These are phyloP conservation scores for Clausena lansium DNA, from an alignment of 345 rosid species.

Conservation along the genomic window DNA sequence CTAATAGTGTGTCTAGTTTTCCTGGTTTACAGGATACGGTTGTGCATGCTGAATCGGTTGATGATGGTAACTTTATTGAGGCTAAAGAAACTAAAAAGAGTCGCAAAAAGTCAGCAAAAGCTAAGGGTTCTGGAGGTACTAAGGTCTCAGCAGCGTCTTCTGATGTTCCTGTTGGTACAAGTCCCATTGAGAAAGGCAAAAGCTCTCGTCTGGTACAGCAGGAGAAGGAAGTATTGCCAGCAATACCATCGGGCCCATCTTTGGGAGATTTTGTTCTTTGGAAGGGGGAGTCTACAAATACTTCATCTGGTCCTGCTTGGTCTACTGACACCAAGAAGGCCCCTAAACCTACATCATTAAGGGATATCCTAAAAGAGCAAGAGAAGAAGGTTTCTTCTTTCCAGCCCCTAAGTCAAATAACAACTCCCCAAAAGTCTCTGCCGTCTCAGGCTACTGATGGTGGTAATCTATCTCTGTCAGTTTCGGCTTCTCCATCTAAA, in stretches of 20 bases:
- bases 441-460: slow-evolving; percentile 44
- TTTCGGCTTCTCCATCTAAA: slow-evolving; percentile 59
- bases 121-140: slow-evolving; percentile 59
- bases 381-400: slow-evolving; percentile 53
- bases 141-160: slow-evolving; percentile 43
- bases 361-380: slow-evolving; percentile 95
- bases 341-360: slow-evolving; percentile 64
- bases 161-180: slow-evolving; percentile 50
- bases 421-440: slow-evolving; percentile 54
- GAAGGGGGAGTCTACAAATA: slow-evolving; percentile 64
- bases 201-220: slow-evolving; percentile 52
- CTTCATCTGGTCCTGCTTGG: slow-evolving; percentile 82
- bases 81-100: slow-evolving; percentile 86
- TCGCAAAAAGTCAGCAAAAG: slow-evolving; percentile 88
- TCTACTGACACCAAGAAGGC: slow-evolving; percentile 65
- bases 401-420: slow-evolving; percentile 49
- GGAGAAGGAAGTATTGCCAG: slow-evolving; percentile 68
- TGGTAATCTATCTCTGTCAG: slow-evolving; percentile 50
- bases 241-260: slow-evolving; percentile 89
- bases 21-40: slow-evolving; percentile 28
- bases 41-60: slow-evolving; percentile 39
- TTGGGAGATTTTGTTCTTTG: slow-evolving; percentile 95
- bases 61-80: slow-evolving; percentile 74
- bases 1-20: slow-evolving; percentile 28
- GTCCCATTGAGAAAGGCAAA: slow-evolving; percentile 75